phyloP scores from a whole-genome alignment of 83 land plant genomes.

The Picea mariana region DNA sequence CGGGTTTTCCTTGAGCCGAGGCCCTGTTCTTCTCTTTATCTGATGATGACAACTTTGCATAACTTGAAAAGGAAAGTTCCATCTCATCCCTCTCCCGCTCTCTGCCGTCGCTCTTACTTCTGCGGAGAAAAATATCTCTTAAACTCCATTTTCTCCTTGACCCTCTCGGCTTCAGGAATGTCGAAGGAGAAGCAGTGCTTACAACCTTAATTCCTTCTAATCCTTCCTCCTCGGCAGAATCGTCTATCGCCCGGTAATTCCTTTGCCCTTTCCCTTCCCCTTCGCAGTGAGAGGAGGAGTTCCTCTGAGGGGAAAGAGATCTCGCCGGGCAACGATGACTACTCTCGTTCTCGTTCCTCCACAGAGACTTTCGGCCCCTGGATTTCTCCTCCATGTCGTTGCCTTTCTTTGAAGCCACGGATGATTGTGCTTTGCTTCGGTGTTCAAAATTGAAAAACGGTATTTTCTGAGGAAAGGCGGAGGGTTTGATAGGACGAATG shows the following conservation, averaged over 20 bases:
- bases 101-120: constrained; percentile 52
- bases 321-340: neutral
- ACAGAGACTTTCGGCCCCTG: neutral
- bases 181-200: no score
- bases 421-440: neutral
- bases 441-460: constrained; percentile 13
- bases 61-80: neutral
- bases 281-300: neutral
- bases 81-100: constrained; percentile 10
- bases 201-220: neutral
- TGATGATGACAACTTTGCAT: constrained; percentile 5
- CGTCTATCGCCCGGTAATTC: no score
- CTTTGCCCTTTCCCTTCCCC: constrained; percentile 4
- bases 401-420: neutral
- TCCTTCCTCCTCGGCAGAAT: neutral
- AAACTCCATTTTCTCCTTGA: constrained; percentile 37
- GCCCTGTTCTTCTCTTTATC: neutral
- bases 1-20: constrained; percentile 12
- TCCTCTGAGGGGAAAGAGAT: constrained; percentile 39
- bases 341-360: neutral
- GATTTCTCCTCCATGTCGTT: neutral
- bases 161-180: neutral
- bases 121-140: constrained; percentile 43
- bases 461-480: neutral
- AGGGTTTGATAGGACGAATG: constrained; percentile 46